Base-by-base conservation (phyloP, 1,284 basidiomycete genomes). In the Phenoliferia sp. region DNA sequence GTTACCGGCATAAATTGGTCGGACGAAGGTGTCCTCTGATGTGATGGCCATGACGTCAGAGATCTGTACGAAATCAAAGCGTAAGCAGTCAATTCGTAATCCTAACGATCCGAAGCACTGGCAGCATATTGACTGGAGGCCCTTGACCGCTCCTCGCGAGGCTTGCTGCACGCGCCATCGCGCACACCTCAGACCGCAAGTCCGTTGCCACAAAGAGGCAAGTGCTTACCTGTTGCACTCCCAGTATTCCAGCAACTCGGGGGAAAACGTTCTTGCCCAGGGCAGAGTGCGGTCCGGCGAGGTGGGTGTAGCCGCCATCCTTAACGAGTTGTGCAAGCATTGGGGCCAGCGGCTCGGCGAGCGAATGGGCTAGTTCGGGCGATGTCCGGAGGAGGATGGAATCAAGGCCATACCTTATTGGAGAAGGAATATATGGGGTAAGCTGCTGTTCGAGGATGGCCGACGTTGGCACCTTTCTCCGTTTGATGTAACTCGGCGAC, bases 1-100 rank as follows among this genome's bases (percentile, higher is more conserved):
- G 79, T 99, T 99, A 61, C 96, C 96, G 61, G 96, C 96, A 77
- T 99, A 99, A 79, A 99, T 96, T 57, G 93, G 94, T 57, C 95
- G 90, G 12, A 90, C 86, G 80, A 96, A 98, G 86, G 78, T 85
- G 77, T 88, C 87, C 61, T 87, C 86, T 2, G 82, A 76, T 76
- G 96, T 88, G 76, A 98, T 88, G 59, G 86, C 85, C 76, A 96
- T 91, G 73, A 99, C 88, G 81, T 99, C 96, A 62, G 94, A 94
- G 70, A 99, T 86, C 73, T 81, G 75, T n/a, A n/a, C n/a, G n/a
- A n/a, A n/a, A n/a, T n/a, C n/a, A 65, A 28, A n/a, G 7, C 33
- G 12, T 36, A 26, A 28, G 16, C 19, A 22, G 10, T 59, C 39
- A 29, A 16, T 59, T 33, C 31, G 17, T 26, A 35, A 12, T 22